Evolutionary conservation across 768 basidiomycete species (phyloP).

Genomic region (Kondoa subrosea): DNA sequence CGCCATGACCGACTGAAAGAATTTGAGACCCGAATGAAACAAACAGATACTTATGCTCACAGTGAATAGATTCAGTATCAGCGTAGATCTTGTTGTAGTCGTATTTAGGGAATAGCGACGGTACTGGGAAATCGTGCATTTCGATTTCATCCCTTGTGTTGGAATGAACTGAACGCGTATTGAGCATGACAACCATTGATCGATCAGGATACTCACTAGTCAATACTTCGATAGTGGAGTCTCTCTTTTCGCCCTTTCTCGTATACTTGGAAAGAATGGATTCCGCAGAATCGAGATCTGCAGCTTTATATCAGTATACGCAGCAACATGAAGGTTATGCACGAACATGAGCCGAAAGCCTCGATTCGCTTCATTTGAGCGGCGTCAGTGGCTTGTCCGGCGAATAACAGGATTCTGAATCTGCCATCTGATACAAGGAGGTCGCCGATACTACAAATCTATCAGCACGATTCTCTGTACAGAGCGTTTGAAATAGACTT

Average conservation of each 20-base stretch:
- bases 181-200: not conserved
- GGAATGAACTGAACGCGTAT: conserved; percentile 10
- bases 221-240: conserved; percentile 29
- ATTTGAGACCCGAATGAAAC: not conserved
- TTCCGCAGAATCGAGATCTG: conserved; percentile 24
- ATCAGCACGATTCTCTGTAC: not conserved
- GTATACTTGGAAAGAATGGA: conserved; percentile 27
- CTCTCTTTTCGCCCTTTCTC: conserved; percentile 10
- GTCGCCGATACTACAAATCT: conserved; percentile 8
- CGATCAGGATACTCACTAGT: conserved; percentile 26
- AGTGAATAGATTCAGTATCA: conserved; percentile 16
- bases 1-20: conserved; percentile 23
- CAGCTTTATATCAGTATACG: not conserved
- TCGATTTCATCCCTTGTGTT: conserved; percentile 19
- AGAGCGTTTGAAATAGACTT: conserved; percentile 3
- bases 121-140: conserved; percentile 18
- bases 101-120: conserved; percentile 18
- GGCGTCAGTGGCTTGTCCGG: conserved; percentile 22
- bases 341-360: conserved; percentile 19
- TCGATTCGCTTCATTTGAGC: conserved; percentile 20
- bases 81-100: conserved; percentile 21
- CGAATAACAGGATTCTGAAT: conserved; percentile 23
- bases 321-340: not conserved
- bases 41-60: conserved; percentile 1
- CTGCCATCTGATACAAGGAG: conserved; percentile 22